These are phyloP conservation scores for Mortierella sp. DNA, from an alignment of 371 early-diverging fungal genomes.

Conservation along the genomic window DNA sequence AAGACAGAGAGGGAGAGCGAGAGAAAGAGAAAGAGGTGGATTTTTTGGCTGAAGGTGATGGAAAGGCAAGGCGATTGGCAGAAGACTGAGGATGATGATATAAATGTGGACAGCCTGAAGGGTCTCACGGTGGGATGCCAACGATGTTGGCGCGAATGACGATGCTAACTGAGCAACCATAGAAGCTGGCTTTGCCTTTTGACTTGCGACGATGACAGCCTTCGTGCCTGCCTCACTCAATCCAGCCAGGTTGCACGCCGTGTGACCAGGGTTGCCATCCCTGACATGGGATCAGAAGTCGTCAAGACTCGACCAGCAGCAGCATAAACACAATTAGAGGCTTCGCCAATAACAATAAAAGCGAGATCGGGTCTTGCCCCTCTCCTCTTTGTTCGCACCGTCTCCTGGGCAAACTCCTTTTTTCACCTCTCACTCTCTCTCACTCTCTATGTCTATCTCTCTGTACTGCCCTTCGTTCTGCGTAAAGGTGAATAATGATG, in stretches of 20 bases:
- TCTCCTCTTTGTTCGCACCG: background rate
- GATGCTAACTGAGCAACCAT: background rate
- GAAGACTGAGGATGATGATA: background rate
- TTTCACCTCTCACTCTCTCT: background rate
- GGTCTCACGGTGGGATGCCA: background rate
- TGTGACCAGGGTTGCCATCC: too few species aligned
- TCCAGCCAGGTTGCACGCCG: too few species aligned
- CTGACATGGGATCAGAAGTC: too few species aligned
- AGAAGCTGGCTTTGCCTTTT: too few species aligned
- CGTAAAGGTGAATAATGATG: too few species aligned
- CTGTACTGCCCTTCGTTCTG: background rate
- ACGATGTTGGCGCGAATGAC: background rate
- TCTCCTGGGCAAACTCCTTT: constrained; percentile 1
- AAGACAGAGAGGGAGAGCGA: constrained; percentile 1
- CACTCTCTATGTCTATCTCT: background rate
- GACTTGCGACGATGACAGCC: too few species aligned
- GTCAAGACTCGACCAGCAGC: too few species aligned
- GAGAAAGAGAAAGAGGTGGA: constrained; percentile 1
- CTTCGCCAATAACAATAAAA: background rate
- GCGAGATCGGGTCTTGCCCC: background rate
- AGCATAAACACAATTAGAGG: too few species aligned
- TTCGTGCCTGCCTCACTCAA: too few species aligned
- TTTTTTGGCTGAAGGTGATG: too few species aligned
- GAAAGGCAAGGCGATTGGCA: background rate
- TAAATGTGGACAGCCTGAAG: too few species aligned